phyloP scores from a whole-genome alignment of 208 protist species.

The Phytomonas serpens region DNA sequence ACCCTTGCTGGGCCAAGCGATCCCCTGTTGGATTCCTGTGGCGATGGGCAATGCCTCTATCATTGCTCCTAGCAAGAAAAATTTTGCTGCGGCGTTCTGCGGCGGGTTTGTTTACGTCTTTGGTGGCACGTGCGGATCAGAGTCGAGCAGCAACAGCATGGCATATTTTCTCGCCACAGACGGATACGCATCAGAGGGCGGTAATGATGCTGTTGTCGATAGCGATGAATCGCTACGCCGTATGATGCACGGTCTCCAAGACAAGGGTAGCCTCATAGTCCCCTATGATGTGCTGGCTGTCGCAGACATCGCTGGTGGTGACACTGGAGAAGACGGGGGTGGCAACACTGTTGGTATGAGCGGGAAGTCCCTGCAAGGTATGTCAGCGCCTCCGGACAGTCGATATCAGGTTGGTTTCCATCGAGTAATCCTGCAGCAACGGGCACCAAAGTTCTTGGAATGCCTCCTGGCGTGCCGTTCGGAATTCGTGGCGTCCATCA shows the following conservation, averaged over 20 bases:
- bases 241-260: conserved; percentile 29
- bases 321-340: background rate
- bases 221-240: conserved; percentile 17
- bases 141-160: conserved; percentile 63
- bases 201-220: conserved; percentile 32
- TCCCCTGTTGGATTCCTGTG: conserved; percentile 69
- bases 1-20: conserved; percentile 22
- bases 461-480: conserved; percentile 45
- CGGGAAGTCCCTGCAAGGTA: background rate
- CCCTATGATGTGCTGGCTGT: conserved; percentile 7
- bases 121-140: conserved; percentile 52
- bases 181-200: conserved; percentile 49
- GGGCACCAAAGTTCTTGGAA: conserved; percentile 52
- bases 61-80: conserved; percentile 46
- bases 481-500: conserved; percentile 10
- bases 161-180: conserved; percentile 76
- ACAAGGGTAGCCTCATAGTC: conserved; percentile 4
- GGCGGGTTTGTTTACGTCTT: conserved; percentile 84
- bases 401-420: conserved; percentile 34
- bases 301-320: conserved; percentile 2
- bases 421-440: conserved; percentile 56
- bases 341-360: background rate
- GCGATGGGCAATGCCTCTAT: conserved; percentile 70
- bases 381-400: background rate
- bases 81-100: conserved; percentile 62